These are phyloP conservation scores for Hyaloscypha variabilis DNA, from an alignment of 495 filamentous ascomycete genomes.

Conservation along the genomic window DNA sequence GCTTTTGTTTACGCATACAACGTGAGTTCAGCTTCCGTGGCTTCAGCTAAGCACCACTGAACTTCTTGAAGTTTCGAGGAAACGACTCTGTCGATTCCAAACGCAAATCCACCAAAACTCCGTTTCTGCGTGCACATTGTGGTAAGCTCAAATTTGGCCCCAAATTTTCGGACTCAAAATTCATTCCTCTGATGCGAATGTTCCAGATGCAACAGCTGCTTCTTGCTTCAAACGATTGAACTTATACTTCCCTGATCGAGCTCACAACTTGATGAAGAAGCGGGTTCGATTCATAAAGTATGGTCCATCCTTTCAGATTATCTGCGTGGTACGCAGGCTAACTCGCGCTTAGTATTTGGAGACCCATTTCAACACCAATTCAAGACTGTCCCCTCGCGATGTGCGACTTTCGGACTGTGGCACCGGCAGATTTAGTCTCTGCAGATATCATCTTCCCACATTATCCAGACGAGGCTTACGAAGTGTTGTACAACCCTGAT, in stretches of 20 bases:
- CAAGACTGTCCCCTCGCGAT: constrained; percentile 11
- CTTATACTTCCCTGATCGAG: constrained; percentile 8
- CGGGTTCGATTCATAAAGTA: constrained; percentile 8
- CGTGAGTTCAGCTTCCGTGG: not conserved
- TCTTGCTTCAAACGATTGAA: constrained; percentile 10
- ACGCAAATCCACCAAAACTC: constrained; percentile 1
- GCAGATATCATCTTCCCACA: constrained; percentile 11
- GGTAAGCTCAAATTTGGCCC: not conserved
- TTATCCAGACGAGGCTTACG: constrained; percentile 13
- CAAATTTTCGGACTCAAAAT: no score
- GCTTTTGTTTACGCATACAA: constrained; percentile 11
- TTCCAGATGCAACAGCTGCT: constrained; percentile 8
- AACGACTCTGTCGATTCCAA: not conserved
- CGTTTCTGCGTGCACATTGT: constrained; percentile 14
- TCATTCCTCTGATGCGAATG: not conserved
- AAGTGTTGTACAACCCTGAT: constrained; percentile 13
- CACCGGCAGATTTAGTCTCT: not conserved
- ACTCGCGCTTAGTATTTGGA: constrained; percentile 1
- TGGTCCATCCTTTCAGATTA: not conserved
- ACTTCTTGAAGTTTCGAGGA: constrained; percentile 4
- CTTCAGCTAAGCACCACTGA: not conserved
- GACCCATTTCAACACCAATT: not conserved
- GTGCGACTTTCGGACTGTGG: constrained; percentile 5
- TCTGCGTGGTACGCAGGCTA: no score
- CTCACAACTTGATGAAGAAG: constrained; percentile 5